Evolutionary conservation across 179 eudicot genomes (phyloP).

Genomic region (Drosera spatulata): DNA sequence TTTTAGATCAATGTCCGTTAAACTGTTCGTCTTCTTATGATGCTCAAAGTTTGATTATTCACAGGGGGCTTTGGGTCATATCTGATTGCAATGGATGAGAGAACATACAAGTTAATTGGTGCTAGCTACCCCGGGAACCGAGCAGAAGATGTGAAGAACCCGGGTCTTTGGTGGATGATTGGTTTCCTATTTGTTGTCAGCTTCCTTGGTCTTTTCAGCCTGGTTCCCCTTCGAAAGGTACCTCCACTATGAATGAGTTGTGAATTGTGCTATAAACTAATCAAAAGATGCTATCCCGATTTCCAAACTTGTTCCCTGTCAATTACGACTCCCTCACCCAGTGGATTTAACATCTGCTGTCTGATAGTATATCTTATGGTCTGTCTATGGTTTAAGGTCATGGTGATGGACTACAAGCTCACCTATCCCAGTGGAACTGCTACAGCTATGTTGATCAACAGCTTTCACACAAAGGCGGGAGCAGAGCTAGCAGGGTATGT

Average conservation of each 20-base stretch:
- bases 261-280: not conserved
- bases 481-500: conserved; percentile 96
- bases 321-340: no score
- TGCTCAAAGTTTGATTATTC: not conserved
- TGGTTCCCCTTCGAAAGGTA: conserved; percentile 97
- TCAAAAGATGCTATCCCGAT: no score
- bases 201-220: conserved; percentile 91
- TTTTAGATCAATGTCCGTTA: no score
- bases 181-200: conserved; percentile 90
- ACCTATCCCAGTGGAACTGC: conserved; percentile 99
- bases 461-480: conserved; percentile 90
- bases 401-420: conserved; percentile 93
- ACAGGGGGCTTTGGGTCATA: conserved; percentile 96
- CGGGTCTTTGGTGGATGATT: conserved; percentile 93
- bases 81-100: conserved; percentile 89
- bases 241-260: not conserved
- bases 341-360: no score
- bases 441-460: conserved; percentile 93
- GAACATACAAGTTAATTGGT: conserved; percentile 85
- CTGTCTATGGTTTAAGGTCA: conserved; percentile 32
- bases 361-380: no score
- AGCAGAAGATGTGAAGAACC: conserved; percentile 84
- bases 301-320: no score
- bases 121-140: conserved; percentile 85
- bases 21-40: not conserved